A percentile compares a stretch with the other conserved stretches of the same genome.
Evolutionary conservation across 495 filamentous ascomycete species (phyloP).

Genomic region (Penicillium waksmanii): DNA sequence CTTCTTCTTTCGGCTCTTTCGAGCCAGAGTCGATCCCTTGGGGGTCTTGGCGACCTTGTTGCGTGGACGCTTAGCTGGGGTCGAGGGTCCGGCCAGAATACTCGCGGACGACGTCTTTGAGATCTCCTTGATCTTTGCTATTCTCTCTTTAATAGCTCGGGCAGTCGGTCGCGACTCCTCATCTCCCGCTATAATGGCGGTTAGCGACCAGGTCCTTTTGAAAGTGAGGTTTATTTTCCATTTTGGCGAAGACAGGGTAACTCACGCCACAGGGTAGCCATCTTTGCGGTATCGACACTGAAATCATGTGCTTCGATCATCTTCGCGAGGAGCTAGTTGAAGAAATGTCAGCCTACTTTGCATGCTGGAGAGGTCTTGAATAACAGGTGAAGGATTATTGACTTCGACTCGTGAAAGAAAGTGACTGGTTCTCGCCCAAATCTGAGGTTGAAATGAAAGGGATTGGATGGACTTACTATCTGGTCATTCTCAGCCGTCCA

Average conservation of each 20-base stretch:
- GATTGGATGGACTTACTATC: constrained; percentile 7
- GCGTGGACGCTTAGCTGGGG: background rate
- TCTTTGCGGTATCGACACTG: constrained; percentile 39
- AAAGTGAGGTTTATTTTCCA: background rate
- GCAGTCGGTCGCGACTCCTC: constrained; percentile 41
- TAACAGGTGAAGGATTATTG: too few species aligned
- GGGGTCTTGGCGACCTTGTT: background rate
- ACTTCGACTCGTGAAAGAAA: too few species aligned
- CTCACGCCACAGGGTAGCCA: constrained; percentile 53
- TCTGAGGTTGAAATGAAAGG: background rate
- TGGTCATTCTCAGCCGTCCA: constrained; percentile 20
- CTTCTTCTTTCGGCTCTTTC: background rate
- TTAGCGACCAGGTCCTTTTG: constrained; percentile 5
- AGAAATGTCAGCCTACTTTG: background rate
- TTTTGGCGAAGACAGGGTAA: constrained; percentile 5
- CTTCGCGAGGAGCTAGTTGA: constrained; percentile 47
- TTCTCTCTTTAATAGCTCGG: constrained; percentile 53
- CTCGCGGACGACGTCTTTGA: background rate
- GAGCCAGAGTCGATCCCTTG: background rate
- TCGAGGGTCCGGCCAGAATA: background rate
- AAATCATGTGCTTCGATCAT: constrained; percentile 50
- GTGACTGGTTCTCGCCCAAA: background rate
- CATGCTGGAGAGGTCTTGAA: too few species aligned
- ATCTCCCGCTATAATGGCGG: constrained; percentile 21
- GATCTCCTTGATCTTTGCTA: constrained; percentile 43